phyloP scores from a whole-genome alignment of 805 yeast species.

The Gaillardinia entomophila region DNA sequence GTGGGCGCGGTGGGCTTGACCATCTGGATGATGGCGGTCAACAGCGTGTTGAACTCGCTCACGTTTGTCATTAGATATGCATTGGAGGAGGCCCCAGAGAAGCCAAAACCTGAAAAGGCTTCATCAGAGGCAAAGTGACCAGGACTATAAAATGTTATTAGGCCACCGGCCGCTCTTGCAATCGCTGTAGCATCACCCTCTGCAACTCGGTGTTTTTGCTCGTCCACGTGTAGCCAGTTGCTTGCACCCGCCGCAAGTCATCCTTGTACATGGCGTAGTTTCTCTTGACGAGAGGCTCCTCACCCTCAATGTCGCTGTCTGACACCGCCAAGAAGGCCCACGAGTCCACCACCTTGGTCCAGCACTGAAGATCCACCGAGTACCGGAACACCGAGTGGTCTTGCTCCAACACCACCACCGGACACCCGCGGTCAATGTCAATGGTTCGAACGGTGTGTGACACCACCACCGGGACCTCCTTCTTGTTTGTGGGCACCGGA shows the following conservation, averaged over 20 bases:
- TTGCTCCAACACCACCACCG: slow-evolving; percentile 33
- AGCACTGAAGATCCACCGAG: slow-evolving; percentile 34
- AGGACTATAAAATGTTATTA: too few relatives aligned
- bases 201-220: slow-evolving; percentile 5
- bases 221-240: slow-evolving; percentile 5
- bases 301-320: background rate
- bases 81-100: background rate
- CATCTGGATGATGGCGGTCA: slow-evolving; percentile 46
- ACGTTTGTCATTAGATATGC: background rate
- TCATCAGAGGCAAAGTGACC: too few relatives aligned
- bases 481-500: slow-evolving; percentile 2
- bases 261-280: slow-evolving; percentile 3
- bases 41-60: slow-evolving; percentile 18
- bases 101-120: background rate
- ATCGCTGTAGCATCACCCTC: slow-evolving; percentile 6
- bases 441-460: slow-evolving; percentile 23
- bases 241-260: slow-evolving; percentile 4
- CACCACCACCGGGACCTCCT: slow-evolving; percentile 3
- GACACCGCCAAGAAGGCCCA: slow-evolving; percentile 25
- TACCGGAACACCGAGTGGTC: slow-evolving; percentile 35
- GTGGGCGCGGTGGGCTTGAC: slow-evolving; percentile 57
- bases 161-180: too few relatives aligned
- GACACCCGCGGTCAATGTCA: slow-evolving; percentile 33
- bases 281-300: slow-evolving; percentile 1
- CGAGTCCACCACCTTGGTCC: slow-evolving; percentile 46